Evolutionary conservation across 2,329 filamentous ascomycete species (phyloP), one percentile per base, ranked within the genome.

Genomic region (Simplicillium sp.): DNA sequence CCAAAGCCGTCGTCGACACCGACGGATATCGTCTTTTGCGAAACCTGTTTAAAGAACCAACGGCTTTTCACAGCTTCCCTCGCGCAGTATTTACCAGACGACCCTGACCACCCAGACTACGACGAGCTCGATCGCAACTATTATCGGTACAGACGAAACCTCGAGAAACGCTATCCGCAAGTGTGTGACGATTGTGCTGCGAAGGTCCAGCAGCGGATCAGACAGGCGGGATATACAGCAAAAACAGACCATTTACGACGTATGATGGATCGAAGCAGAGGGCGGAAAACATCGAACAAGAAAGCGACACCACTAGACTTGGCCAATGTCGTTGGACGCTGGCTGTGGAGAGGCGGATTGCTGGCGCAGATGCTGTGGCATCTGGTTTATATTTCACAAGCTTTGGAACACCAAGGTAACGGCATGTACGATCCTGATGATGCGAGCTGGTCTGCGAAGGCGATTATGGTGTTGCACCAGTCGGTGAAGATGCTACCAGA

Each of bases 81-180:
- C 32, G 82, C 87, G 3, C 81, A 90, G 44, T 97, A 94, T 59
- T 73, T 94, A 2, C 77, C 79, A 11, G 71, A 73, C 29, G 75
- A 82, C 44, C 66, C 71, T 0, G 66, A 68, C 34, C 76, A 90
- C 48, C 80, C 84, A 1, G 71, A 83, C 39, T 87, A 89, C 57
- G 66, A 64, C 3, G 70, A 77, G 45, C 81, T 82, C 47, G 82
- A 88, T 57, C 72, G 71, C 41, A 73, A 75, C 37, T 83, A 85
- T 51, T 82, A 80, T 48, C 70, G 71, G 29, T 94, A 84, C 58
- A 80, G 82, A 46, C 72, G 70, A 46, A 72, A 80, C 39, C 70
- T 96, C 14, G 89, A 96, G 64, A 70, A 78, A 52, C 76, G 84
- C 38, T 97, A 96, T 55, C 92, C 92, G 1, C 87, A 92, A 55